phyloP scores from a whole-genome alignment of 1,284 basidiomycete species.

The Cryptococcus sp. region DNA sequence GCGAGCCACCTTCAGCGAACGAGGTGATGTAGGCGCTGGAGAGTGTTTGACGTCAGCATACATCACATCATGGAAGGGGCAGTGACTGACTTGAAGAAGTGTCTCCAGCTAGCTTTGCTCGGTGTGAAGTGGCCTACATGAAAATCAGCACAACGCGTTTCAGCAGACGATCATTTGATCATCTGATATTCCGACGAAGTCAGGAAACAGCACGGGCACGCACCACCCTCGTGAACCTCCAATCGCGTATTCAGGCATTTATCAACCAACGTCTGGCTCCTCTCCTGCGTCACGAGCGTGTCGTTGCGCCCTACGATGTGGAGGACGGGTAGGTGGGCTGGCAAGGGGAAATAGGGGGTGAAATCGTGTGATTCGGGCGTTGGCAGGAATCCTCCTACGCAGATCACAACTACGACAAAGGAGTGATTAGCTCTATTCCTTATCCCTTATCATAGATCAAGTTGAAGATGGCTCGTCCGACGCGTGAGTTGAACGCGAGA shows the following conservation, averaged over 20 bases:
- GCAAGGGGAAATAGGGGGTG: slow-evolving; percentile 54
- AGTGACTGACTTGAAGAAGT: slow-evolving; percentile 49
- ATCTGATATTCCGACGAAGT: neutral
- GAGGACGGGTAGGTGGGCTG: slow-evolving; percentile 66
- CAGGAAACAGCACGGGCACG: too few species aligned
- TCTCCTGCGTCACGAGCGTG: slow-evolving; percentile 73
- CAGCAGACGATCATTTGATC: neutral
- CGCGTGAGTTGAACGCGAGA: slow-evolving; percentile 69
- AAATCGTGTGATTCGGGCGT: slow-evolving; percentile 53
- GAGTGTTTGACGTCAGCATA: neutral
- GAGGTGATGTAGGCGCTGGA: slow-evolving; percentile 51
- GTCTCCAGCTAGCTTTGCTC: slow-evolving; percentile 51
- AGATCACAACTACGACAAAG: slow-evolving; percentile 59
- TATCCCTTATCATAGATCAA: too few species aligned
- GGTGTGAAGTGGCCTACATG: slow-evolving; percentile 47
- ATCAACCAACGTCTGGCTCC: slow-evolving; percentile 64
- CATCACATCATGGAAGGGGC: neutral
- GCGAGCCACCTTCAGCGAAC: slow-evolving; percentile 41
- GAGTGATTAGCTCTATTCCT: neutral
- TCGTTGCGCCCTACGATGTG: slow-evolving; percentile 80
- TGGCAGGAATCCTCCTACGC: slow-evolving; percentile 55
- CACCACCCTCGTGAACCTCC: slow-evolving; percentile 53
- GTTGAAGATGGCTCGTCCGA: slow-evolving; percentile 23
- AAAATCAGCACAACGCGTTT: neutral
- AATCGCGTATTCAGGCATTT: slow-evolving; percentile 57